Conservation (phyloP, 2,329 filamentous ascomycete genomes). For the Trichoderma koningiopsis region DNA sequence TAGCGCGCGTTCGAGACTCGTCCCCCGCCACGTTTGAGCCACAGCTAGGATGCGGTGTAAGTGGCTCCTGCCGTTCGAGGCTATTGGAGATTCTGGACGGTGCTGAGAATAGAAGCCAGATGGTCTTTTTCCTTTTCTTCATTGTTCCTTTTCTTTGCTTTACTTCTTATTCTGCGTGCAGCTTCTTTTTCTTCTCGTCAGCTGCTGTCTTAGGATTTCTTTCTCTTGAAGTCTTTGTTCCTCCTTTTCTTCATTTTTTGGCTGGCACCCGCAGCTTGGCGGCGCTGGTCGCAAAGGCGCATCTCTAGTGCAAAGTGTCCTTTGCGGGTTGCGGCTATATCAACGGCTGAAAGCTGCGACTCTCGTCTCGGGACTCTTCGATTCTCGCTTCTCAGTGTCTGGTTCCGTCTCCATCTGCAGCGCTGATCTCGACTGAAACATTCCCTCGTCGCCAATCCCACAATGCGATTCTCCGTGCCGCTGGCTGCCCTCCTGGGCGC, state of each 20-base stretch:
- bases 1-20: not conserved
- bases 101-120: slow-evolving; percentile 13
- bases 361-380: not conserved
- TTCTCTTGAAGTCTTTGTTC: not conserved
- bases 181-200: not conserved
- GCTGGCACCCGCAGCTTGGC: not conserved
- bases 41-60: slow-evolving; percentile 22
- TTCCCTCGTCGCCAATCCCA: slow-evolving; percentile 29
- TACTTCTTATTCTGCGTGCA: not conserved
- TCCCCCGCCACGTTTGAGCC: slow-evolving; percentile 22
- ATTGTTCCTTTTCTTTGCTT: not conserved
- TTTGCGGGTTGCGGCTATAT: slow-evolving; percentile 27
- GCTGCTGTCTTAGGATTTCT: not conserved
- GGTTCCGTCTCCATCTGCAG: not conserved
- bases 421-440: not conserved
- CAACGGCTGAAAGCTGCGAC: not conserved
- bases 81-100: not conserved
- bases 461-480: slow-evolving; percentile 49
- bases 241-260: not conserved
- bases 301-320: slow-evolving; percentile 36
- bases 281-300: slow-evolving; percentile 21
- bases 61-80: not conserved
- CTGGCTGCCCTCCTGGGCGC: slow-evolving; percentile 49
- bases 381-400: not conserved
- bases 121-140: not conserved